phyloP scores from a whole-genome alignment of 2,329 filamentous ascomycete genomes.

The Colletotrichum simmondsii region DNA sequence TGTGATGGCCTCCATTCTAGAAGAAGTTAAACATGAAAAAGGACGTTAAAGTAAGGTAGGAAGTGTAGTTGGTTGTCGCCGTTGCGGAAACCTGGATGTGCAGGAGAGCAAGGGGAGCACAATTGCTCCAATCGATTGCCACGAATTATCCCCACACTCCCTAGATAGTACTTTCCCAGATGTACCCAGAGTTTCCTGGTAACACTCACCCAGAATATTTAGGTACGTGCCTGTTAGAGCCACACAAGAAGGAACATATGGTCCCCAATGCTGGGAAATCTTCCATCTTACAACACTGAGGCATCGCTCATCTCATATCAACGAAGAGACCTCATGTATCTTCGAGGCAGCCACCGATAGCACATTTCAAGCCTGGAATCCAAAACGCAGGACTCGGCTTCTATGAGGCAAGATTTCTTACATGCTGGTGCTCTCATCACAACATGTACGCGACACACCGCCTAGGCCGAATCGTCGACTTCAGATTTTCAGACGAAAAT shows the following conservation, averaged over 20 bases:
- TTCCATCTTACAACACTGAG: not conserved
- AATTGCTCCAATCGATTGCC: not conserved
- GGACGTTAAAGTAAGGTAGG: not conserved
- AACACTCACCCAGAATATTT: not conserved
- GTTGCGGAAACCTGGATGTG: not conserved
- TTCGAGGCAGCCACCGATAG: slow-evolving; percentile 6
- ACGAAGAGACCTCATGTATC: slow-evolving; percentile 1
- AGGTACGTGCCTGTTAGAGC: not conserved
- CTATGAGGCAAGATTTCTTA: not conserved
- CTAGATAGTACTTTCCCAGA: not conserved
- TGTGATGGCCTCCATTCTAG: not conserved
- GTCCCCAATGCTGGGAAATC: slow-evolving; percentile 19
- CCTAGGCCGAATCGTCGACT: slow-evolving; percentile 19
- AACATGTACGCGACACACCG: slow-evolving; percentile 24
- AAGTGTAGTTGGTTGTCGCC: not conserved
- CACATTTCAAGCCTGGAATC: not conserved
- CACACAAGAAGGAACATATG: not conserved
- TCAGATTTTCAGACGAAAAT: slow-evolving; percentile 15
- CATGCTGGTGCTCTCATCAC: slow-evolving; percentile 5
- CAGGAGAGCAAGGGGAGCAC: not conserved
- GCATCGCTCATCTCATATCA: slow-evolving; percentile 1
- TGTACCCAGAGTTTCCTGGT: not conserved
- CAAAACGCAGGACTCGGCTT: not conserved
- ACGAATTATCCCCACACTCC: not conserved
- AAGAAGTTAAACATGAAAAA: not conserved